Evolutionary conservation across 805 yeast genomes (phyloP).

Genomic region (Saturnispora halmiae): DNA sequence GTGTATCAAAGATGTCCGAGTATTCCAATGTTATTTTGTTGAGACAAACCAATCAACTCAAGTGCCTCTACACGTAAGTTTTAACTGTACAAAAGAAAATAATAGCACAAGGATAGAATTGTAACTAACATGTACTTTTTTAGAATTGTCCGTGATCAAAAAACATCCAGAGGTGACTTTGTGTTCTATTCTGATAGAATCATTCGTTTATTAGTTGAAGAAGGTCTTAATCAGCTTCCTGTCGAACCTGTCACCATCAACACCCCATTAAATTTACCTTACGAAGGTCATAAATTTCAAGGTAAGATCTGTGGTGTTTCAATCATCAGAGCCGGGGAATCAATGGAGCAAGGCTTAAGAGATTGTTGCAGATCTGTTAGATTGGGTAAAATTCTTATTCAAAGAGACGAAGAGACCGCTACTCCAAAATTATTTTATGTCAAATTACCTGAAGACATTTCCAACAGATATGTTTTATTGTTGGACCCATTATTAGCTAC

Average conservation of each 20-base stretch:
- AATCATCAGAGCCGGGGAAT: slow-evolving; percentile 96
- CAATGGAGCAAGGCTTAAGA: slow-evolving; percentile 97
- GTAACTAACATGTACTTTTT: neutral
- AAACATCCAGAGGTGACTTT: slow-evolving; percentile 82
- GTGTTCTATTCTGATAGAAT: slow-evolving; percentile 93
- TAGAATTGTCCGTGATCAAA: slow-evolving; percentile 70
- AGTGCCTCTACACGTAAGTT: slow-evolving; percentile 65
- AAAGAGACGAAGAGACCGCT: slow-evolving; percentile 97
- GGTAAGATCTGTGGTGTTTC: slow-evolving; percentile 98
- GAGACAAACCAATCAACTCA: slow-evolving; percentile 83
- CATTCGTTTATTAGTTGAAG: slow-evolving; percentile 88
- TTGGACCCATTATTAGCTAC: slow-evolving; percentile 98
- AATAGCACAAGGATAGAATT: neutral
- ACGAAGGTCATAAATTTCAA: slow-evolving; percentile 68
- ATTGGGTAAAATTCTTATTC: slow-evolving; percentile 93
- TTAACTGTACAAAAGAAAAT: no score
- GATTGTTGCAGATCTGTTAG: slow-evolving; percentile 96
- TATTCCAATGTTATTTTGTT: slow-evolving; percentile 54
- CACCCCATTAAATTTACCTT: slow-evolving; percentile 69
- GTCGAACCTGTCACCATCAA: slow-evolving; percentile 58
- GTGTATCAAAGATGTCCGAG: slow-evolving; percentile 10
- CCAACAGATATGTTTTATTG: slow-evolving; percentile 79
- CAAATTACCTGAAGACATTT: slow-evolving; percentile 87
- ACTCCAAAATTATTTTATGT: slow-evolving; percentile 85
- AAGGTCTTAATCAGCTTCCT: slow-evolving; percentile 89